Conservation (phyloP, 306 rosid genomes). For the Datisca glomerata region DNA sequence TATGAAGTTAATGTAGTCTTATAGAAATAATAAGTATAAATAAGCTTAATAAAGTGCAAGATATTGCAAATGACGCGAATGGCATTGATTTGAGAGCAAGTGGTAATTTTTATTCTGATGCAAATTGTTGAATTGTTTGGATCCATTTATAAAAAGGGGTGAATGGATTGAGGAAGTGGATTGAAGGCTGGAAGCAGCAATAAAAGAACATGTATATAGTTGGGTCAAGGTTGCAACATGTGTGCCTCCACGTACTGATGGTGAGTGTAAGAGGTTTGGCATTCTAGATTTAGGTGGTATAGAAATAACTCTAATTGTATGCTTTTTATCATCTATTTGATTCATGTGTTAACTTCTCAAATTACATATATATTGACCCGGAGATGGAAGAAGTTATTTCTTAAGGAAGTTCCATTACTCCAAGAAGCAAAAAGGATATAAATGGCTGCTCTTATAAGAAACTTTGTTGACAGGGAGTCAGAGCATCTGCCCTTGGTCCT, state of each 20-base stretch:
- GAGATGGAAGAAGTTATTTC: slow-evolving; percentile 76
- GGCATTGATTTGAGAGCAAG: too few species aligned
- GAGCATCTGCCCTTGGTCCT: slow-evolving; percentile 64
- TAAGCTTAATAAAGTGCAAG: too few species aligned
- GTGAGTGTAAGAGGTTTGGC: slow-evolving; percentile 79
- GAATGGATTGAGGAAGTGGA: slow-evolving; percentile 85
- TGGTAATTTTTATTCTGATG: slow-evolving; percentile 6
- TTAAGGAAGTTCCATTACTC: slow-evolving; percentile 52
- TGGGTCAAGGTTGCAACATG: slow-evolving; percentile 91
- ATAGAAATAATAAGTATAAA: too few species aligned
- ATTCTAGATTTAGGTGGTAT: too few species aligned
- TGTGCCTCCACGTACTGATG: slow-evolving; percentile 78
- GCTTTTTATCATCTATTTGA: too few species aligned
- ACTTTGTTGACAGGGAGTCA: slow-evolving; percentile 79
- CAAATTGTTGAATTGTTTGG: slow-evolving; percentile 80
- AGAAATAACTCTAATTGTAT: too few species aligned
- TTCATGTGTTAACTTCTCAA: too few species aligned
- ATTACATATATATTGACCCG: slow-evolving; percentile 16
- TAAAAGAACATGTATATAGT: slow-evolving; percentile 56
- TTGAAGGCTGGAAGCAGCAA: slow-evolving; percentile 56
- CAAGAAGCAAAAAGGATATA: slow-evolving; percentile 57
- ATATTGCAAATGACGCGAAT: too few species aligned
- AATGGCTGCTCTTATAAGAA: slow-evolving; percentile 41
- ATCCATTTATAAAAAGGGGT: slow-evolving; percentile 66
- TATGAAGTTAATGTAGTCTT: too few species aligned